phyloP scores from a whole-genome alignment of 768 basidiomycete species.

The Hericium erinaceus region DNA sequence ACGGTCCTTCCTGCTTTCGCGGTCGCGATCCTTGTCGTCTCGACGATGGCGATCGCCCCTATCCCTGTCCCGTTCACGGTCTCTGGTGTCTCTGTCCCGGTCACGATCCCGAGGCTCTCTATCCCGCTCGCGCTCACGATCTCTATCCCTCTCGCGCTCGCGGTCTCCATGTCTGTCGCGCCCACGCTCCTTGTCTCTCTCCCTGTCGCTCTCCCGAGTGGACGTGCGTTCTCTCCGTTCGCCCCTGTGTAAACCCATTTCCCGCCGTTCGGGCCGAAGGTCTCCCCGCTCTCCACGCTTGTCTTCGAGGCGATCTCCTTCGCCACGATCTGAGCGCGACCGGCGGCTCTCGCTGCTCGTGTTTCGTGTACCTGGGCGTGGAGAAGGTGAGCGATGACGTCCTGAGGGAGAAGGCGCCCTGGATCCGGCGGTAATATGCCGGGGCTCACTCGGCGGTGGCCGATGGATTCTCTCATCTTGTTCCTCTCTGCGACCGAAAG shows the following conservation, averaged over 20 bases:
- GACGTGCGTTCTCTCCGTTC: slow-evolving; percentile 32
- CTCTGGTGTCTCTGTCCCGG: slow-evolving; percentile 13
- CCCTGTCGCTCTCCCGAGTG: slow-evolving; percentile 38
- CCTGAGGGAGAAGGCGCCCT: slow-evolving; percentile 43
- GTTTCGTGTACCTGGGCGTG: slow-evolving; percentile 59
- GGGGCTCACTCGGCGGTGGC: slow-evolving; percentile 25
- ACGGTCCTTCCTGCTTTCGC: slow-evolving; percentile 53
- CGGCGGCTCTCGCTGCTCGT: slow-evolving; percentile 67
- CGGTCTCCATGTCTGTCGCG: slow-evolving; percentile 16
- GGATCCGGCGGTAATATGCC: slow-evolving; percentile 38
- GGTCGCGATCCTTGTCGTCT: slow-evolving; percentile 48
- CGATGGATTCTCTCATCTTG: slow-evolving; percentile 28
- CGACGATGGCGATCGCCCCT: slow-evolving; percentile 25
- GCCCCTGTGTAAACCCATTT: slow-evolving; percentile 28
- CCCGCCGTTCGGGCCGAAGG: slow-evolving; percentile 9
- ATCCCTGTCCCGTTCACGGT: slow-evolving; percentile 15
- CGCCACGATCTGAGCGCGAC: slow-evolving; percentile 42
- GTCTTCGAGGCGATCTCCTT: slow-evolving; percentile 40
- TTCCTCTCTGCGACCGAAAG: slow-evolving; percentile 24
- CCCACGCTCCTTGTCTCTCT: slow-evolving; percentile 17
- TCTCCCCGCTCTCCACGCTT: slow-evolving; percentile 32
- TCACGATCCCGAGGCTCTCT: slow-evolving; percentile 16
- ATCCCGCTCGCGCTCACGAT: slow-evolving; percentile 20
- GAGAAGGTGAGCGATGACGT: slow-evolving; percentile 57
- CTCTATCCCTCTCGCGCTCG: slow-evolving; percentile 19